Percentiles rank a stretch among this genome's conserved stretches.
These are phyloP conservation scores for Scleroderma bovista DNA, from an alignment of 768 basidiomycete genomes.

Conservation along the genomic window DNA sequence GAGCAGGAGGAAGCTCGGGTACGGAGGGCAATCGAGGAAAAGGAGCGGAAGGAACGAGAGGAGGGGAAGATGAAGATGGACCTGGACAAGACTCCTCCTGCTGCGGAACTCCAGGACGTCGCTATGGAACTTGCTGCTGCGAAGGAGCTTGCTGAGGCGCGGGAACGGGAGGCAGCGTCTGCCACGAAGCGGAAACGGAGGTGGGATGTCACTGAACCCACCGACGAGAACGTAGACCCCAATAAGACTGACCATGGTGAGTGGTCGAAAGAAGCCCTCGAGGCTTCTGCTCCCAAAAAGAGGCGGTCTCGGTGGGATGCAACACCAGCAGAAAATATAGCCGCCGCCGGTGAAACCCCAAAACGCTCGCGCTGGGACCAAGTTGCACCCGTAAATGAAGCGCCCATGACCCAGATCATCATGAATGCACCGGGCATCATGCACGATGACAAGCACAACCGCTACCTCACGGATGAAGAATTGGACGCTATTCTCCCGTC, in stretches of 20 bases:
- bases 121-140: slow-evolving; percentile 59
- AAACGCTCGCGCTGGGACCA: slow-evolving; percentile 98
- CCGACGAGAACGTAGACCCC: slow-evolving; percentile 62
- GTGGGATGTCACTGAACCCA: slow-evolving; percentile 67
- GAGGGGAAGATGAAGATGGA: slow-evolving; percentile 75
- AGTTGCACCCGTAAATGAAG: slow-evolving; percentile 69
- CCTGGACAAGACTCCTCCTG: slow-evolving; percentile 87
- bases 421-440: slow-evolving; percentile 81
- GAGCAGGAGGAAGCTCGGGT: slow-evolving; percentile 93
- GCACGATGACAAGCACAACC: slow-evolving; percentile 93
- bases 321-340: slow-evolving; percentile 63
- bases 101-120: slow-evolving; percentile 70
- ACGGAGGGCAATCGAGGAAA: slow-evolving; percentile 79
- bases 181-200: slow-evolving; percentile 70
- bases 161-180: slow-evolving; percentile 33
- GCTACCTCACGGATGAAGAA: slow-evolving; percentile 95
- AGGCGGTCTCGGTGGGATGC: slow-evolving; percentile 96
- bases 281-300: slow-evolving; percentile 78
- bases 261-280: slow-evolving; percentile 73
- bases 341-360: slow-evolving; percentile 55
- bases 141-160: slow-evolving; percentile 33
- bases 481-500: slow-evolving; percentile 85
- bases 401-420: slow-evolving; percentile 73
- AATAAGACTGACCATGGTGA: slow-evolving; percentile 55
- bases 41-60: slow-evolving; percentile 73